These are phyloP conservation scores for Colletotrichum spaethianum DNA, from an alignment of 2,329 filamentous ascomycete genomes.

Conservation along the genomic window DNA sequence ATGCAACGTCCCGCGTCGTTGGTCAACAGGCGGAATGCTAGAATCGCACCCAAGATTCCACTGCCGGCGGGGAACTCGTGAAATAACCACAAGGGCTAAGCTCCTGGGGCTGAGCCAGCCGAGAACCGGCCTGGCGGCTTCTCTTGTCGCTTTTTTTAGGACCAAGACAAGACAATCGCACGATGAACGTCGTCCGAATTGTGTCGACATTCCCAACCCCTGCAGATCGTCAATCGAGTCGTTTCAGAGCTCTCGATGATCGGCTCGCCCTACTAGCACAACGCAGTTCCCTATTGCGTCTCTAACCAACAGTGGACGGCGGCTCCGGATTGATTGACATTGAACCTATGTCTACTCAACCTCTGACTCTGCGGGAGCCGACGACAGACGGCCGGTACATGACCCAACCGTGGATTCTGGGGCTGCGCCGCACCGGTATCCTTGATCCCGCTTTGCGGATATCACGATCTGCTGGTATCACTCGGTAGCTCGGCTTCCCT, in stretches of 20 bases:
- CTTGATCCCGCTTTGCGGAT: conserved; percentile 8
- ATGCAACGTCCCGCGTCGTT: conserved; percentile 18
- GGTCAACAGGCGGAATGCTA: conserved; percentile 16
- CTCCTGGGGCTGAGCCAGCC: neutral
- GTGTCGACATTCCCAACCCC: neutral
- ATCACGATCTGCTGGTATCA: conserved; percentile 19
- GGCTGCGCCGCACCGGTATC: conserved; percentile 1
- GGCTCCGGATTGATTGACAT: conserved; percentile 4
- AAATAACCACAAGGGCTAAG: conserved; percentile 18
- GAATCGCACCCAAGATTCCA: conserved; percentile 5
- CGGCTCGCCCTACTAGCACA: neutral
- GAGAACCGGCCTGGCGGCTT: conserved; percentile 1
- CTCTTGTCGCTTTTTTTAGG: conserved; percentile 15
- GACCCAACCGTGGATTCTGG: neutral
- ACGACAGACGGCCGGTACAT: conserved; percentile 14
- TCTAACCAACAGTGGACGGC: conserved; percentile 3
- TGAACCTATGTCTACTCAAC: neutral
- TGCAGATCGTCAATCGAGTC: conserved; percentile 13
- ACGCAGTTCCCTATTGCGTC: neutral
- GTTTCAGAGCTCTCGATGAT: conserved; percentile 20
- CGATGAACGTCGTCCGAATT: conserved; percentile 21
- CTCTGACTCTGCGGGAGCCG: conserved; percentile 11
- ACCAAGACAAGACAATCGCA: neutral
- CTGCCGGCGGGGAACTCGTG: neutral
- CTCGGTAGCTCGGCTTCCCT: neutral